phyloP scores from a whole-genome alignment of 768 basidiomycete genomes.

The Boletus edulis region DNA sequence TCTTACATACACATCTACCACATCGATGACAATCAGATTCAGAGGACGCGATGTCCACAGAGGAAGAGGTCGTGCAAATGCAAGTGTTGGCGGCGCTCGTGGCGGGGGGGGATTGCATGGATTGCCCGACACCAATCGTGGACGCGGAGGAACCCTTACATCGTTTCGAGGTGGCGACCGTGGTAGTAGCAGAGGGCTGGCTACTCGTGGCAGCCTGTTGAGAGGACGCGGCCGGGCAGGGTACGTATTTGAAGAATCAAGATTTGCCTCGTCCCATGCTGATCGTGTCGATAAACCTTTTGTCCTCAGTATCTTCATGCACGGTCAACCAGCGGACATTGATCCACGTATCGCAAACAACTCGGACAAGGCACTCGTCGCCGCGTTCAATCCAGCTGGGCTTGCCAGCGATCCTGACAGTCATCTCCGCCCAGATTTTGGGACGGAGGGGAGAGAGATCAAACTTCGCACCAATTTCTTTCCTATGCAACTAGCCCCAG shows the following conservation, averaged over 20 bases:
- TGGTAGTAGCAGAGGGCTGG: background rate
- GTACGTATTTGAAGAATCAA: background rate
- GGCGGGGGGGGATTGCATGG: too few relatives aligned
- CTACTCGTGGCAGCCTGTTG: background rate
- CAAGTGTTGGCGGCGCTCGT: background rate
- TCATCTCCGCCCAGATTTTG: background rate
- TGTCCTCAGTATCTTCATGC: background rate
- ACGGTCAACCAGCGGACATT: background rate
- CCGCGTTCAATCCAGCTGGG: background rate
- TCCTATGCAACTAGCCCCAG: background rate
- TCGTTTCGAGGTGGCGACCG: background rate
- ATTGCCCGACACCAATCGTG: background rate
- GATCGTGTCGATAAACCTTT: background rate
- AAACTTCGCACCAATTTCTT: background rate
- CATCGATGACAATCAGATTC: background rate
- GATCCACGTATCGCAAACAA: background rate
- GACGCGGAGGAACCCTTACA: background rate
- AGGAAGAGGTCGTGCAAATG: background rate
- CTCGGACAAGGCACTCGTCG: background rate
- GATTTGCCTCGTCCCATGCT: too few relatives aligned
- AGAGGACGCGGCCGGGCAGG: background rate
- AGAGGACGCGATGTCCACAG: background rate
- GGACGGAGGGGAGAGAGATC: background rate
- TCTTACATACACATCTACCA: background rate
- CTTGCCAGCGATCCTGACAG: background rate